Base-by-base conservation (phyloP, 805 yeast genomes). In the Yarrowia keelungensis region DNA sequence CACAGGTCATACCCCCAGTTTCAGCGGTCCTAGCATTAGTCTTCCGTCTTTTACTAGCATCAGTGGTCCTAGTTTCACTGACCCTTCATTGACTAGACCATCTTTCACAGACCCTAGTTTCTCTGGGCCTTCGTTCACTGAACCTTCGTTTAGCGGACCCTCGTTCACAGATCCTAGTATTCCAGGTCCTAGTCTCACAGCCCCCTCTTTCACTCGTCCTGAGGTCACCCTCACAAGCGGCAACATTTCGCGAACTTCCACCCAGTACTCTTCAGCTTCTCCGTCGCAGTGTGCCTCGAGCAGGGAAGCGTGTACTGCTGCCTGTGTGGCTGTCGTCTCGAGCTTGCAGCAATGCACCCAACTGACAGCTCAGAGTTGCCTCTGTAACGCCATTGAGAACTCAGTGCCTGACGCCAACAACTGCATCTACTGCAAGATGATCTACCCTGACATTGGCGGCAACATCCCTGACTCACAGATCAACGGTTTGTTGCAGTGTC, bases 391-490 rank as follows among this genome's bases (percentile, higher is more conserved):
- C 10, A 26, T 54, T 26, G 46, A 9, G 10, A 35, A 41, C 15
- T 8, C 8, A 2, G 19, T 26, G 5, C 19, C 22, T 2, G 45
- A 39, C 15, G 46, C n/a, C 22, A 54, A 54, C 46, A 41, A 22
- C 46, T 54, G 61, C 8, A 8, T 54, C 22, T 54, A 15, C 16
- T 54, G 61, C 38, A 22, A 12, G 36, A 16, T 39, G 45, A 11
- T 19, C 14, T 54, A 8, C 22, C 11, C 58, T 12, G 16, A 53
- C 16, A 8, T 53, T 8, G 43, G 41, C 43, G 4, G 35, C 5
- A 26, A 14, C 16, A 38, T 53, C 32, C 43, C 58, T 38, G n/a
- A 41, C 5, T 41, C 19, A 47, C 35, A 54, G 61, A 15, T 54
- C 22, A 26, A 15, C 15, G 19, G n/a, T 38, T 2, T 54, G 12